Conservation (phyloP, 805 yeast species). For the Ogataea methylovora region DNA sequence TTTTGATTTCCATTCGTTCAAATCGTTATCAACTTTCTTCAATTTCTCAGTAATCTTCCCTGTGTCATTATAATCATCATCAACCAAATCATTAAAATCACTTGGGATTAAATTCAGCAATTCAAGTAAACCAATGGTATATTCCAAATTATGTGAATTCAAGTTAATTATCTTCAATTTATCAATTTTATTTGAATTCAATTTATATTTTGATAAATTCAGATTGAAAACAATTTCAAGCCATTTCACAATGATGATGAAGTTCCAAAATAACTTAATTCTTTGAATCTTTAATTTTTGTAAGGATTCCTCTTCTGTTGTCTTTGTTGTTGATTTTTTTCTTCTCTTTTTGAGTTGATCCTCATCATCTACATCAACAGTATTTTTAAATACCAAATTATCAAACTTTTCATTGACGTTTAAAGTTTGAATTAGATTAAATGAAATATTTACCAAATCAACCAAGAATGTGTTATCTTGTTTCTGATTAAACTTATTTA, state of each 20-base stretch:
- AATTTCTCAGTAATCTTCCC: slow-evolving; percentile 4
- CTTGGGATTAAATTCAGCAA: slow-evolving; percentile 25
- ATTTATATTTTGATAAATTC: slow-evolving; percentile 8
- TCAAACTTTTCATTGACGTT: slow-evolving; percentile 29
- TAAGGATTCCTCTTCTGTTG: slow-evolving; percentile 1
- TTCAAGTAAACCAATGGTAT: slow-evolving; percentile 24
- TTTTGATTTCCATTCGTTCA: slow-evolving; percentile 19
- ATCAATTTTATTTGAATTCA: slow-evolving; percentile 13
- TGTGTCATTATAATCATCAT: slow-evolving; percentile 7
- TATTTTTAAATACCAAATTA: slow-evolving; percentile 3
- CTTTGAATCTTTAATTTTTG: slow-evolving; percentile 23
- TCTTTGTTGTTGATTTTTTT: slow-evolving; percentile 4
- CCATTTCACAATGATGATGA: slow-evolving; percentile 24
- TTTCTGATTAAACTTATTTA: slow-evolving; percentile 15
- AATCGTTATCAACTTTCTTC: slow-evolving; percentile 12
- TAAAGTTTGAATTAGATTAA: slow-evolving; percentile 33
- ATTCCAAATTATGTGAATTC: slow-evolving; percentile 25
- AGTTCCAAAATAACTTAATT: slow-evolving; percentile 37
- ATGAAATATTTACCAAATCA: slow-evolving; percentile 36
- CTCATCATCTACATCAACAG: slow-evolving; percentile 1
- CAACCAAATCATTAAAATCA: slow-evolving; percentile 16
- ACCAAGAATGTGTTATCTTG: slow-evolving; percentile 25
- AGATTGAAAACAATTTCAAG: slow-evolving; percentile 21
- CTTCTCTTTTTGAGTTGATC: slow-evolving; percentile 1
- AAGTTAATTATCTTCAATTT: slow-evolving; percentile 26